Evolutionary conservation across 1,284 basidiomycete species (phyloP).

Genomic region (Papiliotrema terrestris): DNA sequence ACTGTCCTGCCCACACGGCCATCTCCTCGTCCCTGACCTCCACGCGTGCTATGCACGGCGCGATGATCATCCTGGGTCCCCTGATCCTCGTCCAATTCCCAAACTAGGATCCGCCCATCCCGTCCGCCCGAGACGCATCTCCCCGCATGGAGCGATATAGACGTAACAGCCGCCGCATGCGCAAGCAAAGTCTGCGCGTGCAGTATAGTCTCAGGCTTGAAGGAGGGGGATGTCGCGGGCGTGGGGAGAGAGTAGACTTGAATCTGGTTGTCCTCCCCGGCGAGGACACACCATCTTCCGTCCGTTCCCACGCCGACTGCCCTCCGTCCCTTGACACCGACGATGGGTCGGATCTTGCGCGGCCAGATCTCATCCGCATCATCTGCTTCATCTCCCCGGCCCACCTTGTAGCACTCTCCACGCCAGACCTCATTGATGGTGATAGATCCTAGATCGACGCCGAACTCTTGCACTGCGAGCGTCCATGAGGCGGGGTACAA

Average conservation of each 20-base stretch:
- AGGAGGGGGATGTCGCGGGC: slow-evolving; percentile 11
- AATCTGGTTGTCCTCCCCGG: slow-evolving; percentile 44
- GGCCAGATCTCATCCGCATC: slow-evolving; percentile 30
- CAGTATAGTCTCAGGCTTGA: slow-evolving; percentile 1
- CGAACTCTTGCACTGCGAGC: slow-evolving; percentile 44
- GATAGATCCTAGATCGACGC: slow-evolving; percentile 15
- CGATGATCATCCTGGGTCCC: slow-evolving; percentile 6
- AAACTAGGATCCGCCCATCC: slow-evolving; percentile 46
- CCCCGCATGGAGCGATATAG: slow-evolving; percentile 34
- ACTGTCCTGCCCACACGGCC: slow-evolving; percentile 29
- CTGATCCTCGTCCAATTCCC: slow-evolving; percentile 40
- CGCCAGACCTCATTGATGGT: slow-evolving; percentile 13
- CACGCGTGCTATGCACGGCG: too few relatives aligned
- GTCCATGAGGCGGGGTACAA: slow-evolving; percentile 48
- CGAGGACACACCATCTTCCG: slow-evolving; percentile 46
- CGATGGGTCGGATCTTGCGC: slow-evolving; percentile 25
- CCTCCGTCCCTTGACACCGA: slow-evolving; percentile 33
- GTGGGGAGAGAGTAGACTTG: slow-evolving; percentile 45
- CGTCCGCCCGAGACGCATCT: slow-evolving; percentile 41
- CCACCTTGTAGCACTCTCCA: slow-evolving; percentile 37
- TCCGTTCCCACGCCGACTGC: slow-evolving; percentile 42
- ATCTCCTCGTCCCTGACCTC: too few relatives aligned
- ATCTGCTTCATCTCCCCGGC: slow-evolving; percentile 14
- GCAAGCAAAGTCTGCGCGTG: slow-evolving; percentile 45
- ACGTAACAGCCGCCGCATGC: slow-evolving; percentile 37